phyloP scores from a whole-genome alignment of 495 filamentous ascomycete species.

The Pseudotulostoma volvatum region DNA sequence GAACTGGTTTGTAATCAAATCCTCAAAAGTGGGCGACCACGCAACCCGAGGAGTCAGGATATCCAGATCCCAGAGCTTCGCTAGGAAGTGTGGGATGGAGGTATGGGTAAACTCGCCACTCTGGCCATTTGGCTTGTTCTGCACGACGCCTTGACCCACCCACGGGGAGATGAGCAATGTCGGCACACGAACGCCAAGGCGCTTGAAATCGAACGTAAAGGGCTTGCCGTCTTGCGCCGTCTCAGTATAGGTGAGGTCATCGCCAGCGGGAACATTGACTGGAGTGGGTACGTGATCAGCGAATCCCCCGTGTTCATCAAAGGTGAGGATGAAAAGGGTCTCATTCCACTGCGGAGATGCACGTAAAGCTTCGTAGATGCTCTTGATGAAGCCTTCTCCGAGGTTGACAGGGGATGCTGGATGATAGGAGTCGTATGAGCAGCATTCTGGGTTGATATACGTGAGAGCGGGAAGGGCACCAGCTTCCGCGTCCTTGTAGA shows the following conservation, averaged over 20 bases:
- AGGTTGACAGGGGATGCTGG: constrained; percentile 27
- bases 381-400: constrained; percentile 33
- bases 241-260: constrained; percentile 29
- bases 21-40: constrained; percentile 25
- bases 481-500: constrained; percentile 22
- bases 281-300: constrained; percentile 34
- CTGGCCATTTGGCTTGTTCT: constrained; percentile 26
- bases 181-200: constrained; percentile 32
- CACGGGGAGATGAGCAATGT: constrained; percentile 36
- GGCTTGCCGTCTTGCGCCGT: constrained; percentile 21
- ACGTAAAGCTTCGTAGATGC: constrained; percentile 33
- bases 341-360: constrained; percentile 28
- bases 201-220: constrained; percentile 30
- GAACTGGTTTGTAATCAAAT: too few relatives aligned
- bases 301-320: constrained; percentile 34
- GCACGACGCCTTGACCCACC: constrained; percentile 25
- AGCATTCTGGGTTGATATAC: constrained; percentile 38
- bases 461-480: constrained; percentile 29
- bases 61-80: constrained; percentile 30
- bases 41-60: constrained; percentile 25
- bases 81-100: constrained; percentile 24
- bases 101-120: too few relatives aligned
- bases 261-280: constrained; percentile 20
- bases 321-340: constrained; percentile 33
- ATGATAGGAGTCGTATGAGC: constrained; percentile 33